Conservation (phyloP, 2,329 filamentous ascomycete genomes). For the Pleomassaria siparia region DNA sequence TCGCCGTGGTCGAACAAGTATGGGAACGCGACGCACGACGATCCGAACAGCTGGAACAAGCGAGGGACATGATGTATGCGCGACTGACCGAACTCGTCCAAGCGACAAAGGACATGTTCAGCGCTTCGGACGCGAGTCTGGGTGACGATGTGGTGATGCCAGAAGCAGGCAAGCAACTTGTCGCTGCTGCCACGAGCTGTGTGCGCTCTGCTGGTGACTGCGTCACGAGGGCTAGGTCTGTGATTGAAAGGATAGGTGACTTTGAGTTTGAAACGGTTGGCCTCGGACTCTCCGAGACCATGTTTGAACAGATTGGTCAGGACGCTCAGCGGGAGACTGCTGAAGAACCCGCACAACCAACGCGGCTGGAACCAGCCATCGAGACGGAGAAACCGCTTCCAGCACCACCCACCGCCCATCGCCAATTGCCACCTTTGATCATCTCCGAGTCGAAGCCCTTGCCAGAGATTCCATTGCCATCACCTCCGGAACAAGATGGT, state of each 20-base stretch:
- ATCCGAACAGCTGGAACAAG: conserved; percentile 65
- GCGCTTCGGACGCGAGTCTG: conserved; percentile 65
- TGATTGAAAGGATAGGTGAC: conserved; percentile 87
- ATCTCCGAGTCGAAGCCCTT: conserved; percentile 67
- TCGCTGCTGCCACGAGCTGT: conserved; percentile 80
- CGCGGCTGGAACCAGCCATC: conserved; percentile 15
- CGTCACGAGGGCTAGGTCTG: conserved; percentile 78
- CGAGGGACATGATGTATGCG: conserved; percentile 75
- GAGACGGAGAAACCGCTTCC: conserved; percentile 43
- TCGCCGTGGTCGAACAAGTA: conserved; percentile 79
- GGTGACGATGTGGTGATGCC: conserved; percentile 78
- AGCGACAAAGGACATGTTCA: conserved; percentile 78
- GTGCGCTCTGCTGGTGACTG: conserved; percentile 91
- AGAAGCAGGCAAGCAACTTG: conserved; percentile 73
- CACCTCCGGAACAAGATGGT: conserved; percentile 36
- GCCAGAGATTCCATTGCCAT: conserved; percentile 59
- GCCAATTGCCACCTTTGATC: conserved; percentile 42
- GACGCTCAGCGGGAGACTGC: conserved; percentile 13
- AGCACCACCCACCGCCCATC: conserved; percentile 40
- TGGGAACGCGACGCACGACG: conserved; percentile 73
- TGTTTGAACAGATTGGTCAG: conserved; percentile 36
- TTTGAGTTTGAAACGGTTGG: conserved; percentile 71
- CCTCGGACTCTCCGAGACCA: conserved; percentile 46
- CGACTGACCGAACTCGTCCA: conserved; percentile 78
- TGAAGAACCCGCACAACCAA: conserved; percentile 8